Evolutionary conservation across 495 filamentous ascomycete species (phyloP).

Genomic region (Beverwykella pulmonaria): DNA sequence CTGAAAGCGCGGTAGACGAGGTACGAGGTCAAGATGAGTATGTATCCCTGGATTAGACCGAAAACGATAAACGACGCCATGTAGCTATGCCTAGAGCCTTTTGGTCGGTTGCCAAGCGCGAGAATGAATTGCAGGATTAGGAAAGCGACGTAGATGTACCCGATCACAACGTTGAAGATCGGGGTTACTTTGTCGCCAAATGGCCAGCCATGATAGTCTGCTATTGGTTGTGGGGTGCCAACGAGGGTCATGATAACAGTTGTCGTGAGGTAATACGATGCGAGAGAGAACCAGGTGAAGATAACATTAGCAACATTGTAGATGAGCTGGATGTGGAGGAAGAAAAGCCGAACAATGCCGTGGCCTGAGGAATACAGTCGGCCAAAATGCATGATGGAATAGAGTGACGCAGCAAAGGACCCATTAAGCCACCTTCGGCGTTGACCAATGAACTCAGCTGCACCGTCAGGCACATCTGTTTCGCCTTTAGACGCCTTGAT

Average conservation of each 20-base stretch:
- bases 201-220: slow-evolving; percentile 61
- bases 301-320: slow-evolving; percentile 91
- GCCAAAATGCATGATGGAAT: slow-evolving; percentile 98
- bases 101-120: slow-evolving; percentile 93
- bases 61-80: slow-evolving; percentile 87
- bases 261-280: slow-evolving; percentile 93
- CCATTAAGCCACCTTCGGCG: slow-evolving; percentile 98
- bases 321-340: slow-evolving; percentile 93
- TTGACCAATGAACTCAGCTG: slow-evolving; percentile 95
- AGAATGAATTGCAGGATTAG: slow-evolving; percentile 94
- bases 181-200: slow-evolving; percentile 84
- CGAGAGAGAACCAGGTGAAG: slow-evolving; percentile 84
- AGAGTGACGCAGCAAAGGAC: slow-evolving; percentile 95
- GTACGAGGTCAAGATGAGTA: slow-evolving; percentile 85
- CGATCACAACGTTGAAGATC: slow-evolving; percentile 86
- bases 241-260: slow-evolving; percentile 96
- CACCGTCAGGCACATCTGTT: slow-evolving; percentile 97
- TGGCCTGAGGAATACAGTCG: slow-evolving; percentile 98
- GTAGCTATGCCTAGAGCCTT: slow-evolving; percentile 90
- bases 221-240: slow-evolving; percentile 57
- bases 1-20: slow-evolving; percentile 81
- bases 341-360: slow-evolving; percentile 96
- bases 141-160: slow-evolving; percentile 90
- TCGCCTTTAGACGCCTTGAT: slow-evolving; percentile 98
- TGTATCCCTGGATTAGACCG: slow-evolving; percentile 83